Percentiles rank a stretch among this genome's conserved stretches.
These are phyloP conservation scores for Malania oleifera DNA, from an alignment of 164 flowering plant genomes.

Conservation along the genomic window DNA sequence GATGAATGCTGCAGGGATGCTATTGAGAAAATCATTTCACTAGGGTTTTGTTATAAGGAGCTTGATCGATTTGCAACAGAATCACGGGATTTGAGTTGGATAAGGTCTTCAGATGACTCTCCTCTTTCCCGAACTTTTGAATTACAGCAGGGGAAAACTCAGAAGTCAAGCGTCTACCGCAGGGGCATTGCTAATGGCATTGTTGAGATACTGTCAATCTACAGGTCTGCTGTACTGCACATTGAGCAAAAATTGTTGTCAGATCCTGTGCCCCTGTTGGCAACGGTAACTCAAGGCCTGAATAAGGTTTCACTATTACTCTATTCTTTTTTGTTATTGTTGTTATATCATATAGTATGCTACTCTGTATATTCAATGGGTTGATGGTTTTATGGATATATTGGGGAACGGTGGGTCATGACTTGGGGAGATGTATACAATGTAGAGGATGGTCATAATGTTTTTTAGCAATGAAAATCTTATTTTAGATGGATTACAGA, in stretches of 20 bases:
- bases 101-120: constrained; percentile 37
- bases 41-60: constrained; percentile 90
- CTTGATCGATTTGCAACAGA: constrained; percentile 75
- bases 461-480: neutral
- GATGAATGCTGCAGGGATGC: constrained; percentile 70
- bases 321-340: neutral
- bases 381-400: no score
- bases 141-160: constrained; percentile 28
- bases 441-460: no score
- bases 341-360: no score
- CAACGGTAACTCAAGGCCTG: constrained; percentile 83
- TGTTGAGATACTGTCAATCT: constrained; percentile 81
- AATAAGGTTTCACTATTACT: constrained; percentile 56
- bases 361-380: no score
- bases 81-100: constrained; percentile 88
- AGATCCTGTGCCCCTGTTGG: constrained; percentile 79
- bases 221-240: constrained; percentile 84
- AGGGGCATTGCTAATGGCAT: constrained; percentile 94
- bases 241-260: constrained; percentile 88
- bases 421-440: no score
- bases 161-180: constrained; percentile 64
- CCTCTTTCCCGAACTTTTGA: constrained; percentile 32
- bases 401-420: no score
- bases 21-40: constrained; percentile 62
- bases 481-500: no score